Evolutionary conservation across 805 yeast genomes (phyloP), one percentile per base, ranked within the genome.

Genomic region (Zygosaccharomyces pseudorouxii): DNA sequence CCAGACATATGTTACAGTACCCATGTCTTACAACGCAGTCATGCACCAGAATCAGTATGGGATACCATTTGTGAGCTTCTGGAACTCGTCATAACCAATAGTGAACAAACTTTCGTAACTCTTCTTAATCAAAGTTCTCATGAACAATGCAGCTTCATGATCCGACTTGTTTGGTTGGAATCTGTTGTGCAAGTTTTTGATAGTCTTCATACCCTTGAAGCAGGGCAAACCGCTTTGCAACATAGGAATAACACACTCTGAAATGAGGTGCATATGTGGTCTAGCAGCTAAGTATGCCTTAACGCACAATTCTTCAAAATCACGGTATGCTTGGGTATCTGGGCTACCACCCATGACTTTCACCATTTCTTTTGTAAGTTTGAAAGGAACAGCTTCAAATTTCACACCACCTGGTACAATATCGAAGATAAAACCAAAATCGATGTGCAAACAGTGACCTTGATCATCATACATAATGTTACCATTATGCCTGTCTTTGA

Each of bases 351-450:
- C 99, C 84, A 93, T 81, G 1, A 93, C 97, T 64, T 81, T 78
- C 4, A 93, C 86, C 99, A 95, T 93, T 63, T 93, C 99, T 58
- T 84, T 86, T 3, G 99, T 93, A 55, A 93, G 77, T 65, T 93
- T 93, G 75, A 93, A 93, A 10, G 99, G 98, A 1, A 96, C 96
- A n/a, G 89, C 96, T 61, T 93, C 99, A 64, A 93, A 95, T 61
- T 84, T 88, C 42, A 93, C 97, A 30, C 99, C 99, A 55, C 99
- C 99, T 8, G 99, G 99, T 29, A 88, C 97, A 67, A 93, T 93
- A 71, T 93, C 99, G 65, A 93, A 95, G 60, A 97, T 90, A 76
- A 93, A 93, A 3, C 99, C 99, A 71, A 93, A 93, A 71, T 93
- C 99, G 68, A 95, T 88, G 68, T 93, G 99, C 53, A 95, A 72